Base-by-base conservation (phyloP, 108 stramenopile species). In the Nitzschia palea region DNA sequence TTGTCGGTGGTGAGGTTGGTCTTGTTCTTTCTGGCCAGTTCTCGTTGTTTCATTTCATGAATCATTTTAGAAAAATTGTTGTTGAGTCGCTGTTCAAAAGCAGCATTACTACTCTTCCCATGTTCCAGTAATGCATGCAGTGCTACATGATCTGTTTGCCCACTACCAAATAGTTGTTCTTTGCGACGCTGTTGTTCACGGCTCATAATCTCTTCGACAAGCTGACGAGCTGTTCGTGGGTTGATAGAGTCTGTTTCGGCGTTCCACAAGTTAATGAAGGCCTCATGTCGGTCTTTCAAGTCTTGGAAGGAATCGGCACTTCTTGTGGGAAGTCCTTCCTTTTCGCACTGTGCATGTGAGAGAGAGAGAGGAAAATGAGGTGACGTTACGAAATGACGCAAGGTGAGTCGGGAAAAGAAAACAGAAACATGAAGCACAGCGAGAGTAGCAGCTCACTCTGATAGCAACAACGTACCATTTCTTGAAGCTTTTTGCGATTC, bases 221-320 rank as follows among this genome's bases (percentile, higher is more conserved):
- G 52, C 51, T 84, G 73, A 10, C 18, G 43, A n/a, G 59, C 75
- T 14, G 73, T 71, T 26, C 76, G 26, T 0, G 85, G 87, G 32
- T 74, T 67, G 4, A 65, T 62, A 0, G 80, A 68, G 56, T 86
- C 80, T 40, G 70, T 73, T 56, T 89, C 83, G 0, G 87, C 73
- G 62, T 89, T 89, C 62, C 73, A 79, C 34, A 86, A 54, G 6
- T 44, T 60, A 20, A 80, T 65, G 66, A 67, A 89, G 25, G 76
- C 77, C 12, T 67, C 50, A 53, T 84, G 78, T 9, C 87, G 70
- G 25, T 76, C 54, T 42, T 66, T 74, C 31, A 89, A 58, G 34
- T 82, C 70, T 20, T 48, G 17, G n/a, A n/a, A n/a, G 23, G 43
- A 15, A 9, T 86, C 83, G 6, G 61, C 70, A 4, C 87, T 85